Conservation (phyloP, 441 rosid species). For the Sinapis alba region DNA sequence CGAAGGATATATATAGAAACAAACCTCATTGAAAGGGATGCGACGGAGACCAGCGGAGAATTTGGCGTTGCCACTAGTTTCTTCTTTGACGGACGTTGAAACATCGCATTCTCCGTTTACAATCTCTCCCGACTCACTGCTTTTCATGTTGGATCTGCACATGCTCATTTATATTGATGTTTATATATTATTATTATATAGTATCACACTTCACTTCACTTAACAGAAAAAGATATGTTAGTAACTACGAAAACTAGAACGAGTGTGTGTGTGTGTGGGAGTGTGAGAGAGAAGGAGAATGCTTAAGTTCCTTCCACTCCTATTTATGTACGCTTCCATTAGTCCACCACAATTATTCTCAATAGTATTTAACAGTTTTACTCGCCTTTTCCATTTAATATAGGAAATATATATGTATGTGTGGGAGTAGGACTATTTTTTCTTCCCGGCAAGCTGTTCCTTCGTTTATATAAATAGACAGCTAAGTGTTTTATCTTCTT, state of each 20-base stretch:
- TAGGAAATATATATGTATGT: background rate
- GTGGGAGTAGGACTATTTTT: background rate
- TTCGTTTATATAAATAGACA: background rate
- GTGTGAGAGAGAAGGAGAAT: slow-evolving; percentile 34
- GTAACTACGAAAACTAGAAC: slow-evolving; percentile 15
- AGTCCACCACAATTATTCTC: slow-evolving; percentile 18
- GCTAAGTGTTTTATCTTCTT: background rate
- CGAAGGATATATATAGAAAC: background rate
- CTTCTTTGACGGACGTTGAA: slow-evolving; percentile 36
- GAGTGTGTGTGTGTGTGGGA: slow-evolving; percentile 1
- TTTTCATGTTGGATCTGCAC: slow-evolving; percentile 31
- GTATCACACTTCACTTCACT: slow-evolving; percentile 25
- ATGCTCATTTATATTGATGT: slow-evolving; percentile 23
- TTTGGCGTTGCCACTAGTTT: slow-evolving; percentile 27
- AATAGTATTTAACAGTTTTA: slow-evolving; percentile 14
- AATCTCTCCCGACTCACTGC: slow-evolving; percentile 35
- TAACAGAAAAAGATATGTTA: slow-evolving; percentile 21
- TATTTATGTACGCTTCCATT: slow-evolving; percentile 31
- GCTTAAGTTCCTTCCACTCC: slow-evolving; percentile 13
- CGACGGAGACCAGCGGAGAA: slow-evolving; percentile 37
- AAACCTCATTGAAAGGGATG: slow-evolving; percentile 41
- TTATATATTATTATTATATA: background rate
- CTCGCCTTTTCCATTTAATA: background rate
- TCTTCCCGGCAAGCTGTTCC: background rate
- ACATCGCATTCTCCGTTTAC: slow-evolving; percentile 32